Percentiles rank a stretch among this genome's conserved stretches.
phyloP scores from a whole-genome alignment of 1,139 yeast genomes.

The Starmera stellimalicola region DNA sequence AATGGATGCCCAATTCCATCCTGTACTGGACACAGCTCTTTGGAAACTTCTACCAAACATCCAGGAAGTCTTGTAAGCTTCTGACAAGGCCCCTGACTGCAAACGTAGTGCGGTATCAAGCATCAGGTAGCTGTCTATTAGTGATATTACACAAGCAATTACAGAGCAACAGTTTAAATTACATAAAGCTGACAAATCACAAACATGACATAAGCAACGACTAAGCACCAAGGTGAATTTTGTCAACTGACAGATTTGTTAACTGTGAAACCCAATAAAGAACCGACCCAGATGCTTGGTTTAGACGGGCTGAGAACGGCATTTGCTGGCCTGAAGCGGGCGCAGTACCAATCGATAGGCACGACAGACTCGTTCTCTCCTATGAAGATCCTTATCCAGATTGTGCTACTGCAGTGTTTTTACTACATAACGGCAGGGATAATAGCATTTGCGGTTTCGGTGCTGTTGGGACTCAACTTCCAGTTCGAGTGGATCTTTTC shows the following conservation, averaged over 20 bases:
- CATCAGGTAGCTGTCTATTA: no score
- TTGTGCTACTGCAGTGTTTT: slow-evolving; percentile 52
- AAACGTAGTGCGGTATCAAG: no score
- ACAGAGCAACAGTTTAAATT: no score
- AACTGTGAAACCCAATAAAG: not conserved
- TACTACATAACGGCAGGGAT: slow-evolving; percentile 56
- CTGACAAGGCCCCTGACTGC: no score
- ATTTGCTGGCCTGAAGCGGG: not conserved
- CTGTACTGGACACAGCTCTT: no score
- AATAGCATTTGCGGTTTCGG: slow-evolving; percentile 46
- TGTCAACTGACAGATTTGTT: no score
- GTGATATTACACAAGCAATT: no score
- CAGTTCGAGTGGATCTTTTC: slow-evolving; percentile 65
- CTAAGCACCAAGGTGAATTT: not conserved
- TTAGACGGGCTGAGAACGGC: not conserved
- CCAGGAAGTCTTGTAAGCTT: no score
- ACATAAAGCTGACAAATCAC: no score
- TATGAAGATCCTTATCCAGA: slow-evolving; percentile 39
- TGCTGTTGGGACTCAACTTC: slow-evolving; percentile 55
- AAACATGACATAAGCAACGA: not conserved
- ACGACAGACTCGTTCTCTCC: slow-evolving; percentile 25
- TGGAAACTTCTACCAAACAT: no score
- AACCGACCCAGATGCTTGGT: no score
- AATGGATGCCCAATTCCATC: no score
- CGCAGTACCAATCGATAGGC: not conserved